Evolutionary conservation across 139 green algal genomes (phyloP).

Genomic region (Chlorella sp.): DNA sequence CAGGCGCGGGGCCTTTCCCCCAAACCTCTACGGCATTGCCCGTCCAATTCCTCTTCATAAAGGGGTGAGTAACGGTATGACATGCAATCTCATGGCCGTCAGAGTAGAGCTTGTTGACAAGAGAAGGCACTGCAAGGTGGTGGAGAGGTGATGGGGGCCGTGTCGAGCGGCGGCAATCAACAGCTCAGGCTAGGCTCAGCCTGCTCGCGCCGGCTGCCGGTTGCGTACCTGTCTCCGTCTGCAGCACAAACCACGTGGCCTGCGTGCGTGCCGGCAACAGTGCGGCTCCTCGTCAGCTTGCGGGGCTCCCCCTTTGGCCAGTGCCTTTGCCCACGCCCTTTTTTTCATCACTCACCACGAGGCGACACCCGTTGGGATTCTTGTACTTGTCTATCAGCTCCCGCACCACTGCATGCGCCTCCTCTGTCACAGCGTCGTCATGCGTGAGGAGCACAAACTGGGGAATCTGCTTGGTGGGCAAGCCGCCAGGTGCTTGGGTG

Average conservation of each 20-base stretch:
- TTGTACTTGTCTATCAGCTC: constrained; percentile 9
- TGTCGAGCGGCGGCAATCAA: background rate
- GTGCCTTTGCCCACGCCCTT: too few species aligned
- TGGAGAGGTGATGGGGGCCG: background rate
- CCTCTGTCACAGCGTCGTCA: background rate
- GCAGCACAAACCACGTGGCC: constrained; percentile 32
- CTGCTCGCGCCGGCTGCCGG: background rate
- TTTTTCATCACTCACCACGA: too few species aligned
- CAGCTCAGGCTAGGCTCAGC: background rate
- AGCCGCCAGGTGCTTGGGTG: constrained; percentile 2
- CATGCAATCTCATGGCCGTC: constrained; percentile 1
- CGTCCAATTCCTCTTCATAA: too few species aligned
- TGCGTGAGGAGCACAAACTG: constrained; percentile 32
- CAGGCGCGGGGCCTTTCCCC: too few species aligned
- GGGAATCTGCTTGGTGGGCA: constrained; percentile 1
- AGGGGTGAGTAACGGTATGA: background rate
- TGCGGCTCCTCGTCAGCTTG: too few species aligned
- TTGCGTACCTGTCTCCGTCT: background rate
- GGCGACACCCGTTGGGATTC: constrained; percentile 34
- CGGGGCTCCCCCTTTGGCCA: too few species aligned
- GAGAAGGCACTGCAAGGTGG: background rate
- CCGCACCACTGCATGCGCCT: constrained; percentile 14
- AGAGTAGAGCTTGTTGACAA: background rate
- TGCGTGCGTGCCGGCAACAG: too few species aligned
- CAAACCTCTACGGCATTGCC: too few species aligned